phyloP scores from a whole-genome alignment of 352 stramenopile species.

The Peronospora farinosa region DNA sequence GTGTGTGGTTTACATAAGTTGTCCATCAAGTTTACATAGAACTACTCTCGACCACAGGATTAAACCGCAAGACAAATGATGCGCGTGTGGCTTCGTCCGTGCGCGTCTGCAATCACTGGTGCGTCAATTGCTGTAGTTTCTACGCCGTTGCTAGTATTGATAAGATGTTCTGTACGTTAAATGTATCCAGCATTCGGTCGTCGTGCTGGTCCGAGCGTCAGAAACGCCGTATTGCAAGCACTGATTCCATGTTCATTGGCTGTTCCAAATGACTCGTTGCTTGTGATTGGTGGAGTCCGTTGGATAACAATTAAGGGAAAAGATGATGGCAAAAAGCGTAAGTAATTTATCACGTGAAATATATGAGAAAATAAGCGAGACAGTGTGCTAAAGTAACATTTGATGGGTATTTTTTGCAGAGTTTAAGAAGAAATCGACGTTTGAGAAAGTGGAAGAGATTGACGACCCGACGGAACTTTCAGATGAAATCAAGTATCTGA shows the following conservation, averaged over 20 bases:
- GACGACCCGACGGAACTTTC: constrained; percentile 44
- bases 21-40: constrained; percentile 1
- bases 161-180: too few relatives aligned
- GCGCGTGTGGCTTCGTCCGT: constrained; percentile 63
- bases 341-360: background rate
- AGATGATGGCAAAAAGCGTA: constrained; percentile 44
- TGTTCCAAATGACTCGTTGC: constrained; percentile 4
- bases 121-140: constrained; percentile 10
- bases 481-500: constrained; percentile 58
- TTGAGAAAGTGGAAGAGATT: constrained; percentile 45
- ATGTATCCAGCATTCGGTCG: constrained; percentile 15
- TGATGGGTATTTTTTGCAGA: constrained; percentile 7
- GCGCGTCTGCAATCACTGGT: constrained; percentile 39
- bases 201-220: constrained; percentile 10
- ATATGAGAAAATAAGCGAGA: too few relatives aligned
- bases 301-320: constrained; percentile 41
- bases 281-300: constrained; percentile 17
- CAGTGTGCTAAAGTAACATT: background rate
- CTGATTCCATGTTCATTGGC: constrained; percentile 16
- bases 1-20: background rate
- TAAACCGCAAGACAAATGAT: constrained; percentile 40
- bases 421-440: constrained; percentile 56
- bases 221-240: constrained; percentile 16
- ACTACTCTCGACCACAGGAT: constrained; percentile 23
- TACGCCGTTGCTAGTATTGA: background rate